Percentiles rank a stretch among this genome's conserved stretches.
Evolutionary conservation across 1,284 basidiomycete species (phyloP).

Genomic region (Sphaerobolus stellatus): DNA sequence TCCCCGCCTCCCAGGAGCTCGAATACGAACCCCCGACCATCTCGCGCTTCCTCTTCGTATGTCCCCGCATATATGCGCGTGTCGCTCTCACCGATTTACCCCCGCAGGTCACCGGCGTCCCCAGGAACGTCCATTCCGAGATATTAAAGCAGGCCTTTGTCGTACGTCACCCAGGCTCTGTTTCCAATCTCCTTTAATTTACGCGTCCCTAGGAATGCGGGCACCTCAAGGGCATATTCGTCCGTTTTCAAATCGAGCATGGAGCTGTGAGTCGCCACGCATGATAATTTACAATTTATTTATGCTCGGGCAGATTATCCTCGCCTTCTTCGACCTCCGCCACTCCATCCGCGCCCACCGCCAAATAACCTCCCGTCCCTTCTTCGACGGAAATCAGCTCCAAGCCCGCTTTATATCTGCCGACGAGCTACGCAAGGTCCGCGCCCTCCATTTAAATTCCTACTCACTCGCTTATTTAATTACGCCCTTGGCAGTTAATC

Average conservation of each 20-base stretch:
- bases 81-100: neutral
- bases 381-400: slow-evolving; percentile 24
- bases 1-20: neutral
- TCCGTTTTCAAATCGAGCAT: slow-evolving; percentile 46
- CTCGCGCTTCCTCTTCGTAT: slow-evolving; percentile 8
- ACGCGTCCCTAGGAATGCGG: slow-evolving; percentile 4
- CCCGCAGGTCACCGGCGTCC: slow-evolving; percentile 14
- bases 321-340: slow-evolving; percentile 64
- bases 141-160: slow-evolving; percentile 15
- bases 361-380: slow-evolving; percentile 30
- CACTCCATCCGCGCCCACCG: slow-evolving; percentile 49
- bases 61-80: slow-evolving; percentile 9
- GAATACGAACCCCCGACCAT: neutral
- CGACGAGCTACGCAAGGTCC: slow-evolving; percentile 29
- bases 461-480: neutral
- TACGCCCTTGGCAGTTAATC: slow-evolving; percentile 34
- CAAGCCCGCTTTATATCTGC: slow-evolving; percentile 33
- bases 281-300: neutral
- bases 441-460: neutral
- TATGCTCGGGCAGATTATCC: slow-evolving; percentile 29
- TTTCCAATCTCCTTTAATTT: neutral
- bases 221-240: slow-evolving; percentile 43
- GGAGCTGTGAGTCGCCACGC: slow-evolving; percentile 36
- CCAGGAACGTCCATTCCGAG: slow-evolving; percentile 11
- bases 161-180: slow-evolving; percentile 2